A percentile compares a stretch with the other conserved stretches of the same genome.
phyloP scores from a whole-genome alignment of 164 flowering plant species.

The Taxillus chinensis region DNA sequence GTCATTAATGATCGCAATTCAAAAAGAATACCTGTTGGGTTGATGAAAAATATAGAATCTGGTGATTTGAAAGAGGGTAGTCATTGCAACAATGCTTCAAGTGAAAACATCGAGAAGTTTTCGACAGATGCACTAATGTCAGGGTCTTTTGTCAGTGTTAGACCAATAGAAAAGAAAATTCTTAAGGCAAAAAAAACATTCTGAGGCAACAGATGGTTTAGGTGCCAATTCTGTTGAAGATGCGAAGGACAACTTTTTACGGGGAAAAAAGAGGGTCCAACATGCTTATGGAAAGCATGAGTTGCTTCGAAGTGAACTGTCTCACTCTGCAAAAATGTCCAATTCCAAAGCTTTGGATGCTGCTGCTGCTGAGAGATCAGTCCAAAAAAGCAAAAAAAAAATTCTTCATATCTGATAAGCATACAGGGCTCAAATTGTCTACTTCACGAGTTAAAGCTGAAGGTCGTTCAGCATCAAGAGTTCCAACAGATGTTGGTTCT shows the following conservation, averaged over 20 bases:
- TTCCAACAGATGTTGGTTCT: constrained; percentile 14
- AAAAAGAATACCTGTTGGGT: constrained; percentile 16
- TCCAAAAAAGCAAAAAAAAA: constrained; percentile 15
- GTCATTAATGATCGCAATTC: constrained; percentile 24
- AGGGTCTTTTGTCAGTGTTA: constrained; percentile 18
- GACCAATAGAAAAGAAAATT: constrained; percentile 24
- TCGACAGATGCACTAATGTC: constrained; percentile 18
- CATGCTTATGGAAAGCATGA: constrained; percentile 24
- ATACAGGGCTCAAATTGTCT: constrained; percentile 18
- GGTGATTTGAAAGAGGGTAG: constrained; percentile 19
- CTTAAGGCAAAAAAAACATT: constrained; percentile 21
- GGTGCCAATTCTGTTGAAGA: constrained; percentile 14
- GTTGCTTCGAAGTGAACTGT: constrained; percentile 20
- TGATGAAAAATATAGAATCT: constrained; percentile 25
- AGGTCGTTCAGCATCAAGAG: constrained; percentile 16
- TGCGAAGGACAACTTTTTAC: constrained; percentile 14
- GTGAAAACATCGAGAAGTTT: constrained; percentile 15
- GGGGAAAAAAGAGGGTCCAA: constrained; percentile 21
- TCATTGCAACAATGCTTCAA: constrained; percentile 19
- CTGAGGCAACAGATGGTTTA: constrained; percentile 12
- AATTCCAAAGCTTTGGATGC: constrained; percentile 20
- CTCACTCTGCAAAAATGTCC: constrained; percentile 31
- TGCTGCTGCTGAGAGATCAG: constrained; percentile 18
- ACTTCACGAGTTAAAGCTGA: constrained; percentile 22
- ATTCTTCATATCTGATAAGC: constrained; percentile 16